Percentiles rank a stretch among this genome's conserved stretches.
These are phyloP conservation scores for Tarenaya hassleriana DNA, from an alignment of 345 rosid species.

Conservation along the genomic window DNA sequence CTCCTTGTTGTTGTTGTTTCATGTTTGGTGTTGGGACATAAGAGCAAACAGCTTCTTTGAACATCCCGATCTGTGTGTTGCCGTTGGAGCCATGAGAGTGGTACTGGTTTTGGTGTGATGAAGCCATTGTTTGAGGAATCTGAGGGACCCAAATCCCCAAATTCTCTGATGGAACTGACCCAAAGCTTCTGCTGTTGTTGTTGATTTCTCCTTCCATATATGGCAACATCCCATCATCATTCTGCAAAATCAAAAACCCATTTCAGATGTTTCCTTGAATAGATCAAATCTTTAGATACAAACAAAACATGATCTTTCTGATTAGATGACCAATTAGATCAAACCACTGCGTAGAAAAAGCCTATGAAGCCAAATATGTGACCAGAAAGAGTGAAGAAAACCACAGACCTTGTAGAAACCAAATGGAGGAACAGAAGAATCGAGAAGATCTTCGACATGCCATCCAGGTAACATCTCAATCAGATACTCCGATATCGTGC, in stretches of 20 bases:
- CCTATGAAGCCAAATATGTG: too few relatives aligned
- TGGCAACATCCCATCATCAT: conserved; percentile 42
- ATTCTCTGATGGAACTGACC: conserved; percentile 43
- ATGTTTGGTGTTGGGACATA: conserved; percentile 27
- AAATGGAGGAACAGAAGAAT: conserved; percentile 48
- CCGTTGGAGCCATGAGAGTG: conserved; percentile 21
- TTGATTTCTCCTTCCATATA: conserved; percentile 32
- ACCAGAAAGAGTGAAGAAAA: background rate
- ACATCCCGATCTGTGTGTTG: conserved; percentile 26
- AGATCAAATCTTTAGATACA: too few relatives aligned
- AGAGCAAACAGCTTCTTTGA: conserved; percentile 22
- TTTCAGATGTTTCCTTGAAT: too few relatives aligned
- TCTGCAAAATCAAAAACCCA: conserved; percentile 31
- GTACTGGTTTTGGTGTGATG: conserved; percentile 32
- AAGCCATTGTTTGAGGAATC: conserved; percentile 32
- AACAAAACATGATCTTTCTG: too few relatives aligned
- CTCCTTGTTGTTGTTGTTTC: too few relatives aligned
- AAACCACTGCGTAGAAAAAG: too few relatives aligned
- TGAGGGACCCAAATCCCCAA: conserved; percentile 70
- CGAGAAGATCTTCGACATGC: conserved; percentile 82
- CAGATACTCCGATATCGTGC: conserved; percentile 81
- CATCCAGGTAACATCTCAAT: conserved; percentile 87
- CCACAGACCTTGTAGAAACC: conserved; percentile 72
- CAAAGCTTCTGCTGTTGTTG: conserved; percentile 23
- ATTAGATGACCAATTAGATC: too few relatives aligned